phyloP scores from a whole-genome alignment of 345 rosid species.

The Iberis pinnata region DNA sequence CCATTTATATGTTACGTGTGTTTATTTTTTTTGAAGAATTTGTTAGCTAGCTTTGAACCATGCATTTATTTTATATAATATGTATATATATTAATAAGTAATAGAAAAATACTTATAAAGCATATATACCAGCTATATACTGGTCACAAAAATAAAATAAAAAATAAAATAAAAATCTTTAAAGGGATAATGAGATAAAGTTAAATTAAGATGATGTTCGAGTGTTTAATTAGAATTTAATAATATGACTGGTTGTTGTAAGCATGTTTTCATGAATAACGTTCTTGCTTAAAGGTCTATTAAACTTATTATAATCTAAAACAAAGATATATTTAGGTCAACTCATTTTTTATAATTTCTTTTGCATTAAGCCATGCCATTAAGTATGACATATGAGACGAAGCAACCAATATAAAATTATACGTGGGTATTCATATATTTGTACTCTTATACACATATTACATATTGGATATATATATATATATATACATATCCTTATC shows the following conservation, averaged over 20 bases:
- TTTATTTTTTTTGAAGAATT: not conserved
- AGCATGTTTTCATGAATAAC: conserved; percentile 26
- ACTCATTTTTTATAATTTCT: conserved; percentile 16
- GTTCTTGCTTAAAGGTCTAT: conserved; percentile 6
- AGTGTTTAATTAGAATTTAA: conserved; percentile 8
- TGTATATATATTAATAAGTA: too few species aligned
- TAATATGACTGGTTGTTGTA: conserved; percentile 10
- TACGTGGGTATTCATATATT: conserved; percentile 5
- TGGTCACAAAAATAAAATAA: too few species aligned
- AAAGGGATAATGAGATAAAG: not conserved
- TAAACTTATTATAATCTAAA: too few species aligned
- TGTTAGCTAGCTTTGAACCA: conserved; percentile 5
- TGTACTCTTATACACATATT: not conserved
- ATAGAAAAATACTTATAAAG: too few species aligned
- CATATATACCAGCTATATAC: too few species aligned
- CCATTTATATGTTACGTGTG: not conserved
- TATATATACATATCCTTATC: too few species aligned
- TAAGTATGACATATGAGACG: conserved; percentile 20
- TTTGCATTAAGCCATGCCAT: conserved; percentile 25
- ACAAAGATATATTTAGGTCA: conserved; percentile 11
- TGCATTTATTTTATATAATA: too few species aligned
- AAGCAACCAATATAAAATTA: conserved; percentile 3
- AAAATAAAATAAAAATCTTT: not conserved
- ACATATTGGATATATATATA: not conserved
- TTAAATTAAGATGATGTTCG: not conserved